Evolutionary conservation across 371 early-diverging fungal genomes (phyloP), one percentile per base, ranked within the genome.

Genomic region (Smittium mucronatum): DNA sequence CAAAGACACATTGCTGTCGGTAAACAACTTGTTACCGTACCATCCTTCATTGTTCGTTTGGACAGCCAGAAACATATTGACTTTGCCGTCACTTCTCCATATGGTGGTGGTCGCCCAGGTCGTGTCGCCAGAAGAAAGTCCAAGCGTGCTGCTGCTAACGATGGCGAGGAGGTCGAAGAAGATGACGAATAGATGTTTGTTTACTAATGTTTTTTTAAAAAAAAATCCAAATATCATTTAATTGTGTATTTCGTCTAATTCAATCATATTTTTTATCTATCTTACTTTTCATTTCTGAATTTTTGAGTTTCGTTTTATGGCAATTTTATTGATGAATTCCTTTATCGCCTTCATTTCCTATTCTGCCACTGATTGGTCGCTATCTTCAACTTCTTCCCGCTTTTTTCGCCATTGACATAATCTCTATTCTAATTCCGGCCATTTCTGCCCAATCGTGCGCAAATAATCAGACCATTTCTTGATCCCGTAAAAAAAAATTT

Each of bases 1-100:
- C 96, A 95, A 82, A 89, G 92, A 74, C 98, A 98, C 89, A 98
- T 98, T 82, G 92, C 91, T 75, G 98, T 98, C 79, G 98, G 98
- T 81, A 96, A 95, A 89, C 97, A 95, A 87, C 89, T 98, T 70
- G 97, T 97, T 81, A 89, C 95, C 82, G 90, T 97, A 70, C 95
- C 98, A 68, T 89, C 89, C 70, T 97, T 95, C 86, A 86, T 95
- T 71, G 96, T 97, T 77, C 93, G 95, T 69, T 80, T 88, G 47
- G 88, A 91, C 73, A 91, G 92, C 74, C 94, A 95, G 83, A 98
- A 96, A 88, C 97, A 97, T 89, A 95, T 98, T 75, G 98, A 98
- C 87, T 98, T 97, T 78, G 89, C 97, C 70, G 88, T 95, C 74
- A 97, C 92, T 82, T 97, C 97, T 74, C 95, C 98, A 73, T 93